Base-by-base conservation (phyloP, 768 basidiomycete genomes). In the Russula griseocarnosa region DNA sequence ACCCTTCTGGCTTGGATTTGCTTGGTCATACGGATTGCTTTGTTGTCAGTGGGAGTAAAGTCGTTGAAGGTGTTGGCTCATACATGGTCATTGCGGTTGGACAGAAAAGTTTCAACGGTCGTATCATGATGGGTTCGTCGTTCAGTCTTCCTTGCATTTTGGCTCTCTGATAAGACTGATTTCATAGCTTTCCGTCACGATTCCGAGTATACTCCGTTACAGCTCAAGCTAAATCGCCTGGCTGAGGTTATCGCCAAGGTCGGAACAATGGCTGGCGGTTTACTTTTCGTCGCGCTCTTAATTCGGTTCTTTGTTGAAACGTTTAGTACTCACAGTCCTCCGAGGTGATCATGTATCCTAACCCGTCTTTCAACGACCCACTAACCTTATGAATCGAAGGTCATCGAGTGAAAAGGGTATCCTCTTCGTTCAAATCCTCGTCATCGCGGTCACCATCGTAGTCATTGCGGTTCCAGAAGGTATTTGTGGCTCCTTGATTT, bases 51-150 rank as follows among this genome's bases (percentile, higher is more conserved):
- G 97, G 97, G 18, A 86, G 85, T 73, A 98, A 96, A 75, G 92
- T 99, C 46, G 77, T 94, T 24, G 97, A 98, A 75, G 97, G 97
- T 49, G 88, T 96, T 51, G 97, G 97, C 30, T 82, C 79, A 62
- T 99, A 98, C 70, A 87, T 99, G 55, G 86, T 98, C 56, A 89
- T 97, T 56, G 87, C 93, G 3, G 93, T 98, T 55, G 97, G 97
- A 13, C 85, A 84, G 14, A 91, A 88, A 76, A 92, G 89, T 69
- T 98, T 98, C 76, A 94, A 98, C 72, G 97, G 97, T 46, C 84
- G 94, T 51, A 94, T 98, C 70, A 94, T 98, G 92, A 96, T 96
- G 87, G 90, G 94, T 96, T 71, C 40, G 87, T 77, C 20, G 5
- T 51, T 22, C 63, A 47, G 61, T 28, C 26, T 18, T 20, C 52